A percentile compares a stretch with the other conserved stretches of the same genome.
Conservation (phyloP, 805 yeast species). For the Komagataella ulmi region DNA sequence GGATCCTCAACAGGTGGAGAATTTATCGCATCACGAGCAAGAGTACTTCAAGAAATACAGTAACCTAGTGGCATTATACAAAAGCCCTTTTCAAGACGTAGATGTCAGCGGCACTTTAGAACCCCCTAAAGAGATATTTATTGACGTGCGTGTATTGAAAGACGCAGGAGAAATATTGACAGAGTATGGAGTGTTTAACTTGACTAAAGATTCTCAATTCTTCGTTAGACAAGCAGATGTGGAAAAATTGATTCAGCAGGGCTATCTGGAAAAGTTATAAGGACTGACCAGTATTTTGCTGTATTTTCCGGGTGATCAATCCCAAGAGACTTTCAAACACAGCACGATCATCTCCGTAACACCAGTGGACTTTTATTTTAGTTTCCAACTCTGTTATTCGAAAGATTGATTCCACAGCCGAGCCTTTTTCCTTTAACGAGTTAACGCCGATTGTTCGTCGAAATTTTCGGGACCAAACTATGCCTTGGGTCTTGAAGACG, state of each 20-base stretch:
- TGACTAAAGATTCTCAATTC: constrained; percentile 88
- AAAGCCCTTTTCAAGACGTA: constrained; percentile 67
- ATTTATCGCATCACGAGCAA: constrained; percentile 65
- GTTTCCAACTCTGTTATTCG: constrained; percentile 1
- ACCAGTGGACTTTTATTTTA: constrained; percentile 8
- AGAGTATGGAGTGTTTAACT: constrained; percentile 89
- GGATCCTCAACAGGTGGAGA: constrained; percentile 23
- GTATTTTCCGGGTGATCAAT: constrained; percentile 6
- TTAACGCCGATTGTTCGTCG: constrained; percentile 3
- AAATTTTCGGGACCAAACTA: constrained; percentile 18
- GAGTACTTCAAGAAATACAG: constrained; percentile 63
- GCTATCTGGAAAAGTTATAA: constrained; percentile 58
- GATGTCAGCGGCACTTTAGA: constrained; percentile 82
- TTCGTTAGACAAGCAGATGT: constrained; percentile 92
- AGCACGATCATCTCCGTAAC: constrained; percentile 10
- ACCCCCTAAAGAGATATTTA: constrained; percentile 86
- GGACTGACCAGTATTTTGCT: background rate
- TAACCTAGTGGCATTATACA: constrained; percentile 60
- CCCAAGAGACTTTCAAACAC: constrained; percentile 18
- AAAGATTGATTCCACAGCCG: background rate
- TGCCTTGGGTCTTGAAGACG: constrained; percentile 1
- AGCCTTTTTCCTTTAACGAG: background rate
- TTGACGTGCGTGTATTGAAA: constrained; percentile 84
- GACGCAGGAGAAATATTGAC: constrained; percentile 97
- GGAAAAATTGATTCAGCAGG: constrained; percentile 87